phyloP scores from a whole-genome alignment of 371 early-diverging fungal species.

The Haplosporangium sp. region DNA sequence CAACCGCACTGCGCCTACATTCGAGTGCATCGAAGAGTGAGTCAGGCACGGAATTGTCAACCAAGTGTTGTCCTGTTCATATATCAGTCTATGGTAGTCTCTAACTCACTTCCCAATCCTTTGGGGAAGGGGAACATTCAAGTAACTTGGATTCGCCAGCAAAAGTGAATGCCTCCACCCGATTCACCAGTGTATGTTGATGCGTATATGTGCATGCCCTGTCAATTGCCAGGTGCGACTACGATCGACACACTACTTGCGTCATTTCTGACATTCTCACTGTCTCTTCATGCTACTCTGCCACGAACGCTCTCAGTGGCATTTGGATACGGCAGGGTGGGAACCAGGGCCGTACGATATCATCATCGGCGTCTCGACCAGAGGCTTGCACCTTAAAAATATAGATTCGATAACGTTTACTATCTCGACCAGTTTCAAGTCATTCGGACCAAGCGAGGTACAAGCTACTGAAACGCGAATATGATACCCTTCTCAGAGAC shows the following conservation, averaged over 20 bases:
- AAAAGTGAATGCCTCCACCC: not conserved
- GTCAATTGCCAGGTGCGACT: too few relatives aligned
- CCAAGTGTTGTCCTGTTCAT: too few relatives aligned
- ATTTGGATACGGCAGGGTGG: not conserved
- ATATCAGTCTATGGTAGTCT: too few relatives aligned
- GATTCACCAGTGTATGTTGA: not conserved
- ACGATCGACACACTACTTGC: too few relatives aligned
- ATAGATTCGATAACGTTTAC: not conserved
- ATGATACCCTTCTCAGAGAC: too few relatives aligned
- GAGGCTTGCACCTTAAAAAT: not conserved
- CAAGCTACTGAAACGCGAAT: too few relatives aligned
- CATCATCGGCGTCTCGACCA: not conserved
- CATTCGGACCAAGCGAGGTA: conserved; percentile 1
- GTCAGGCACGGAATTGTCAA: too few relatives aligned
- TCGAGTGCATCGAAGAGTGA: not conserved
- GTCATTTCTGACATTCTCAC: too few relatives aligned
- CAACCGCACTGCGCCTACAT: not conserved
- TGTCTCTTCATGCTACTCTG: too few relatives aligned
- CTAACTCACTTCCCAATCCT: too few relatives aligned
- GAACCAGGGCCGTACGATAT: not conserved
- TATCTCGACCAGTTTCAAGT: not conserved
- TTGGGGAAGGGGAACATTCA: too few relatives aligned
- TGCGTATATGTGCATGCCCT: too few relatives aligned
- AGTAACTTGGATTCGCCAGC: not conserved
- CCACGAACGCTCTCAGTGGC: not conserved